These are phyloP conservation scores for Endogone sp. DNA, from an alignment of 192 early-diverging fungal species.

Conservation along the genomic window DNA sequence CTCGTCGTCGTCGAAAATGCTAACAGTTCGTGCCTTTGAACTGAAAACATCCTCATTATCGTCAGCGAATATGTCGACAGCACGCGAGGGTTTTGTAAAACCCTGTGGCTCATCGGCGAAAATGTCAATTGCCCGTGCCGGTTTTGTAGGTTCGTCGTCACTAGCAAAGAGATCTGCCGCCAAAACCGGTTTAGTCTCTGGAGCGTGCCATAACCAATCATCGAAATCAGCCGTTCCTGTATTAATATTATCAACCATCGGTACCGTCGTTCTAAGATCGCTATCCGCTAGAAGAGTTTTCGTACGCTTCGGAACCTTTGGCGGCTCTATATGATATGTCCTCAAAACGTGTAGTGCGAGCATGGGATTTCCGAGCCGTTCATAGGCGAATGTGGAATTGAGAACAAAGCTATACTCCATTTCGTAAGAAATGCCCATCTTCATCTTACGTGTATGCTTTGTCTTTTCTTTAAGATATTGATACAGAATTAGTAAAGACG, in stretches of 20 bases:
- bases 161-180: conserved; percentile 21
- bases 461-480: conserved; percentile 56
- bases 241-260: background rate
- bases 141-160: conserved; percentile 11
- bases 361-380: conserved; percentile 72
- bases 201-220: background rate
- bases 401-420: conserved; percentile 61
- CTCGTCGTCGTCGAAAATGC: background rate
- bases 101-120: conserved; percentile 11
- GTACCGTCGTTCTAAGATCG: background rate
- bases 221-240: background rate
- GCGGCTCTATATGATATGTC: conserved; percentile 26
- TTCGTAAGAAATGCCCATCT: conserved; percentile 38
- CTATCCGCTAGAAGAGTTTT: background rate
- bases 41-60: conserved; percentile 10
- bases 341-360: conserved; percentile 71
- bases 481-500: conserved; percentile 68
- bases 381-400: conserved; percentile 62
- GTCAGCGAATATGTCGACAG: conserved; percentile 10
- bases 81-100: conserved; percentile 1
- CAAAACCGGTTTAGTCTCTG: background rate
- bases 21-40: background rate
- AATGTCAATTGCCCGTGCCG: conserved; percentile 9
- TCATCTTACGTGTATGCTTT: conserved; percentile 39
- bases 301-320: background rate